These are phyloP conservation scores for Cyclotella cryptica DNA, from an alignment of 108 stramenopile species.

Conservation along the genomic window DNA sequence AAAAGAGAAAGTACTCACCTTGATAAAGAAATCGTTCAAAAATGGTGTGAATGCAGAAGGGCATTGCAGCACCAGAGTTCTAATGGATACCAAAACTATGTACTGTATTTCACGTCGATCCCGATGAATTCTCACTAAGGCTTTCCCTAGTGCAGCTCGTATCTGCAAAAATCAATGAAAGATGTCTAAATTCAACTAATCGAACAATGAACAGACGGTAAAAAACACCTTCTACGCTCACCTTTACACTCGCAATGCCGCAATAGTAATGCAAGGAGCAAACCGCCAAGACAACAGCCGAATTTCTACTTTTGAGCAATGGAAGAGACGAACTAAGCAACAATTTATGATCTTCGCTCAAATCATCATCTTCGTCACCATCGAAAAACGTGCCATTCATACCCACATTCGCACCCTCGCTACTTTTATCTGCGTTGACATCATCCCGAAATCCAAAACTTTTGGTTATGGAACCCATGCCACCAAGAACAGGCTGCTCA, in stretches of 20 bases:
- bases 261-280: conserved; percentile 95
- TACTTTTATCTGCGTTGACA: conserved; percentile 21
- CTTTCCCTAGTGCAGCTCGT: conserved; percentile 88
- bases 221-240: no score
- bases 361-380: conserved; percentile 76
- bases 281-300: conserved; percentile 95
- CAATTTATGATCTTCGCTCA: conserved; percentile 94
- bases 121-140: conserved; percentile 95
- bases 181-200: no score
- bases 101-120: conserved; percentile 96
- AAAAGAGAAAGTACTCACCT: conserved; percentile 36
- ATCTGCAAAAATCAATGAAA: conserved; percentile 22
- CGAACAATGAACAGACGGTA: no score
- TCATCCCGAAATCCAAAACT: conserved; percentile 42
- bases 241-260: conserved; percentile 84
- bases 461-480: background rate
- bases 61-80: conserved; percentile 86
- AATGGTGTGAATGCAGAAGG: conserved; percentile 97
- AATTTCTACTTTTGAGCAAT: conserved; percentile 92
- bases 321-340: conserved; percentile 88
- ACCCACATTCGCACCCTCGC: background rate
- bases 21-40: conserved; percentile 96
- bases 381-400: conserved; percentile 20
- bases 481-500: conserved; percentile 42
- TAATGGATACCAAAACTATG: conserved; percentile 93